A percentile compares a stretch with the other conserved stretches of the same genome.
phyloP scores from a whole-genome alignment of 192 early-diverging fungal species.

The Backusella tuberculispora region DNA sequence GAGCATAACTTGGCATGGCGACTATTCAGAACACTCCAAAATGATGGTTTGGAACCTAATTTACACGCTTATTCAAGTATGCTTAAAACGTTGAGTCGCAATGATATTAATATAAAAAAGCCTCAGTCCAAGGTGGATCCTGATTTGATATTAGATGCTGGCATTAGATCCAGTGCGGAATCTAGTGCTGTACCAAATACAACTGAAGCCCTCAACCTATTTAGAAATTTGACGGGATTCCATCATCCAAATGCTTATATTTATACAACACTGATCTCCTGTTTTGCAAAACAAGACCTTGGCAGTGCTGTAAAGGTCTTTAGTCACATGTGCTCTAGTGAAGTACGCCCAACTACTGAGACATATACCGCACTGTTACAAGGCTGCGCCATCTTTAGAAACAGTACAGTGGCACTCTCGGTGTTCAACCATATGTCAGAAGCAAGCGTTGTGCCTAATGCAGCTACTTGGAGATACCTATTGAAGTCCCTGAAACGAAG shows the following conservation, averaged over 20 bases:
- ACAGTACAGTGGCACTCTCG: constrained; percentile 19
- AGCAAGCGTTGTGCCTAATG: constrained; percentile 25
- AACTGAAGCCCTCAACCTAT: constrained; percentile 24
- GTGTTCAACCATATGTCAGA: constrained; percentile 34
- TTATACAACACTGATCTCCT: constrained; percentile 40
- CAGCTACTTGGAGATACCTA: constrained; percentile 36
- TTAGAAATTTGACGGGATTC: constrained; percentile 22
- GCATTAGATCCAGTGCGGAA: not conserved
- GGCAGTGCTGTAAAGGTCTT: constrained; percentile 28
- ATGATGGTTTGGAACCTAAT: constrained; percentile 28
- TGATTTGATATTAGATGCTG: constrained; percentile 9
- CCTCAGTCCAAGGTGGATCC: not conserved
- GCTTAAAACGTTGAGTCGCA: constrained; percentile 3
- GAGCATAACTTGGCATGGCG: constrained; percentile 34
- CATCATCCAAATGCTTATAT: constrained; percentile 37
- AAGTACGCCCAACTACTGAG: constrained; percentile 18
- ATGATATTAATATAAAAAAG: not conserved
- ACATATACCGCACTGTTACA: constrained; percentile 39
- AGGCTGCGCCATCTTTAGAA: constrained; percentile 37
- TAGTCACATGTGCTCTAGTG: constrained; percentile 28
- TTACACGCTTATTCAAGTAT: constrained; percentile 29
- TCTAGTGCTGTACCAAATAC: constrained; percentile 6
- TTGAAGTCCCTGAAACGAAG: constrained; percentile 33
- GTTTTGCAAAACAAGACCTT: constrained; percentile 38
- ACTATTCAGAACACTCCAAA: constrained; percentile 26